These are phyloP conservation scores for Dimocarpus longan DNA, from an alignment of 345 rosid species.

Conservation along the genomic window DNA sequence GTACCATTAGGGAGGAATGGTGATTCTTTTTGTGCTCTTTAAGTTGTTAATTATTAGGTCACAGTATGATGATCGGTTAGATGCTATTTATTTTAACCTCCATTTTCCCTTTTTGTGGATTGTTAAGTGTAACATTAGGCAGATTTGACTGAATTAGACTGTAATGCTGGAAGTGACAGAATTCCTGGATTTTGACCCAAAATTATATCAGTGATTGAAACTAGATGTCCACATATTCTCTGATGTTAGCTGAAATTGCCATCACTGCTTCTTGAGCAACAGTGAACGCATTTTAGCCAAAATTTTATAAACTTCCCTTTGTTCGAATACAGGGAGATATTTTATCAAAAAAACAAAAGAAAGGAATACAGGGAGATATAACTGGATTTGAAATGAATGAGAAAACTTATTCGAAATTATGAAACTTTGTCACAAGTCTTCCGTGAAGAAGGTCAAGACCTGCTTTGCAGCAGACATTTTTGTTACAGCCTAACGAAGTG, in stretches of 20 bases:
- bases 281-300: too few relatives aligned
- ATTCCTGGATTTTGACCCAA: slow-evolving; percentile 3
- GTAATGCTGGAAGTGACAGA: background rate
- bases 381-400: too few relatives aligned
- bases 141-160: slow-evolving; percentile 4
- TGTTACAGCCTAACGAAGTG: too few relatives aligned
- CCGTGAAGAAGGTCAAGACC: too few relatives aligned
- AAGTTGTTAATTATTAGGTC: slow-evolving; percentile 18
- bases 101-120: slow-evolving; percentile 21
- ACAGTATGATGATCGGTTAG: slow-evolving; percentile 7
- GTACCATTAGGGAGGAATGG: slow-evolving; percentile 43
- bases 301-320: too few relatives aligned
- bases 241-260: background rate
- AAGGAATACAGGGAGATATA: too few relatives aligned
- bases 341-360: too few relatives aligned
- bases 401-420: too few relatives aligned
- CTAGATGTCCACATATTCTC: background rate
- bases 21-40: slow-evolving; percentile 50
- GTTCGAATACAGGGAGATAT: too few relatives aligned
- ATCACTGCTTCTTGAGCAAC: too few relatives aligned
- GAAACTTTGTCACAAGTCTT: too few relatives aligned
- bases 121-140: slow-evolving; percentile 21
- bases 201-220: slow-evolving; percentile 3
- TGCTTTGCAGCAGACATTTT: too few relatives aligned
- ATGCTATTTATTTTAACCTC: slow-evolving; percentile 16